A percentile compares a stretch with the other conserved stretches of the same genome.
These are phyloP conservation scores for Bisporella sp. DNA, from an alignment of 2,329 filamentous ascomycete species.

Conservation along the genomic window DNA sequence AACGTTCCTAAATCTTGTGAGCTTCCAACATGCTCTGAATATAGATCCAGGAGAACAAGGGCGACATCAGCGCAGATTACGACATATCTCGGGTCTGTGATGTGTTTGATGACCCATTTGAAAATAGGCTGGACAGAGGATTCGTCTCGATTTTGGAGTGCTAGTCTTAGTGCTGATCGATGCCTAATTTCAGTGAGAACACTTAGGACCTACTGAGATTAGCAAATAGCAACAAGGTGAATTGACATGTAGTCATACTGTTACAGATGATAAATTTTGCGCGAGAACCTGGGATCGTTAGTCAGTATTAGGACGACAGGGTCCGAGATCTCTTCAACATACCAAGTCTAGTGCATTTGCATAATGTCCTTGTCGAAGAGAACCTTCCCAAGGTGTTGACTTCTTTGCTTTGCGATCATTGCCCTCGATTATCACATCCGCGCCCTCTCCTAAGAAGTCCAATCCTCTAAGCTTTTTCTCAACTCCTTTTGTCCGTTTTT, in stretches of 20 bases:
- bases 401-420: constrained; percentile 60
- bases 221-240: neutral
- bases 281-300: neutral
- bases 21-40: constrained; percentile 70
- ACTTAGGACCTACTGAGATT: constrained; percentile 50
- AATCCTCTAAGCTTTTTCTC: constrained; percentile 60
- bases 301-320: constrained; percentile 36
- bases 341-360: constrained; percentile 72
- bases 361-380: constrained; percentile 74
- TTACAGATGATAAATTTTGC: neutral
- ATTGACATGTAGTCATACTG: neutral
- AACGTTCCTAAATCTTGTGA: constrained; percentile 65
- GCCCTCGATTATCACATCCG: constrained; percentile 80
- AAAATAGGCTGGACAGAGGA: constrained; percentile 74
- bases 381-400: constrained; percentile 71
- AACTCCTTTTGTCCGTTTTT: constrained; percentile 51
- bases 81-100: constrained; percentile 77
- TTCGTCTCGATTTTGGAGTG: constrained; percentile 76
- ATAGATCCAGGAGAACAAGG: constrained; percentile 78
- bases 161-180: constrained; percentile 74
- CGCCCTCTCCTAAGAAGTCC: constrained; percentile 76
- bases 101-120: constrained; percentile 73
- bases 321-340: constrained; percentile 41
- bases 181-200: constrained; percentile 80
- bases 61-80: constrained; percentile 76